phyloP scores from a whole-genome alignment of 148 eudicot genomes.

The Diospyros lotus region DNA sequence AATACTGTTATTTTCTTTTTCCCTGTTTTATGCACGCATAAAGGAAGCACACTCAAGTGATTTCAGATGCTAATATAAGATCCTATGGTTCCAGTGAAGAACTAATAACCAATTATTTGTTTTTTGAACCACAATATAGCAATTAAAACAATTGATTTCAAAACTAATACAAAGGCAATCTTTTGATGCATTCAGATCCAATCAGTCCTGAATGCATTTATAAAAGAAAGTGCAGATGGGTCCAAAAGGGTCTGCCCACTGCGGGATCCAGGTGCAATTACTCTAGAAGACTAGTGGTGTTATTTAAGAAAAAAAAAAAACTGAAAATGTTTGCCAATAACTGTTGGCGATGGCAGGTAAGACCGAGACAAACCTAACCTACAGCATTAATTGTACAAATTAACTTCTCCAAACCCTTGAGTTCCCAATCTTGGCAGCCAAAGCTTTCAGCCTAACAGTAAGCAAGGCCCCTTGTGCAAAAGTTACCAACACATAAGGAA shows the following conservation, averaged over 20 bases:
- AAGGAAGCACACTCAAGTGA: not conserved
- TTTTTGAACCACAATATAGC: not conserved
- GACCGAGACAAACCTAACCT: not conserved
- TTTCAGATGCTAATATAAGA: not conserved
- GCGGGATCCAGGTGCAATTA: not conserved
- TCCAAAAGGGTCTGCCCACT: not conserved
- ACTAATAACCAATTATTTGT: not conserved
- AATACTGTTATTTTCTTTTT: not conserved
- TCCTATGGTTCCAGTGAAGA: not conserved
- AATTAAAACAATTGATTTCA: not conserved
- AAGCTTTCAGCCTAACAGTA: not conserved
- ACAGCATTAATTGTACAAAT: not conserved
- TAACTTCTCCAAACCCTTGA: not conserved
- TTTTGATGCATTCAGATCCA: not conserved
- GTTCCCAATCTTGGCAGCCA: not conserved
- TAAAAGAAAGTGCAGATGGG: not conserved
- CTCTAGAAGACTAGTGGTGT: constrained; percentile 1
- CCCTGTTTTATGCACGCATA: not conserved
- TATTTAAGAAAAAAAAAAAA: not conserved
- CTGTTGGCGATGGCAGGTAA: not conserved
- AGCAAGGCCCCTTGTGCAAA: not conserved
- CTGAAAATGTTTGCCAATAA: not conserved
- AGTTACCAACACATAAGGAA: not conserved
- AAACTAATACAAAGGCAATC: not conserved
- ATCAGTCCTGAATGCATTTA: not conserved